Base-by-base conservation (phyloP, 2,329 filamentous ascomycete species). In the Cadophora luteo-olivacea region DNA sequence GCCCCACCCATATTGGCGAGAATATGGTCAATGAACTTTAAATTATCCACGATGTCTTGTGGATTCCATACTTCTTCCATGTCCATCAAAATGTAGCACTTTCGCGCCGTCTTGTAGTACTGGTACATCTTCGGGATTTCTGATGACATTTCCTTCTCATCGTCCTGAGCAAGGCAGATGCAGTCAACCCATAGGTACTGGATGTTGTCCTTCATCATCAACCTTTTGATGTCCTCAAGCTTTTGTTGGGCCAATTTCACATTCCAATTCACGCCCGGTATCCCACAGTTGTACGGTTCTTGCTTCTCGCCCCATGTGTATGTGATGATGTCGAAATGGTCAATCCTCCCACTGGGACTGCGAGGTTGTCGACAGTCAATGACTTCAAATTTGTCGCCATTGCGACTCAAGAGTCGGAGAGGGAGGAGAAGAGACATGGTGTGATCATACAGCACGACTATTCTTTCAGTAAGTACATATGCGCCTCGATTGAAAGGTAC, bases 41-140 rank as follows among this genome's bases (percentile, higher is more conserved):
- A 68, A 66, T 78, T 71, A 25, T 77, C 71, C 6, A 79, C 75
- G 58, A 79, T 77, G 25, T 72, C 67, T 63, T 77, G 72, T 19
- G 77, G 77, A 49, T 77, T 63, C 77, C 76, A 79, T 7, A 74
- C 71, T 51, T 76, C 69, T 2, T 70, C 67, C 75, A 78, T 78
- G n/a, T 78, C 75, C 54, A 80, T 68, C 65, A 79, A 62, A 32
- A 79, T 74, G 60, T 74, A 70, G 52, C 72, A 73, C 33, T 70
- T 73, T 45, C 72, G 65, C 3, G 72, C 72, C 16, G 49, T 72
- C 60, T 71, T 73, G 60, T 74, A 74, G 58, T 72, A 72, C 54
- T 73, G 63, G 64, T 66, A 66, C 64, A 66, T 66, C 22, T 55
- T 61, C 19, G 58, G 58, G n/a, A 66, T 51, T 14, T 66, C 65